phyloP scores from a whole-genome alignment of 73 alveolate species.

The Paramecium octaurelia region DNA sequence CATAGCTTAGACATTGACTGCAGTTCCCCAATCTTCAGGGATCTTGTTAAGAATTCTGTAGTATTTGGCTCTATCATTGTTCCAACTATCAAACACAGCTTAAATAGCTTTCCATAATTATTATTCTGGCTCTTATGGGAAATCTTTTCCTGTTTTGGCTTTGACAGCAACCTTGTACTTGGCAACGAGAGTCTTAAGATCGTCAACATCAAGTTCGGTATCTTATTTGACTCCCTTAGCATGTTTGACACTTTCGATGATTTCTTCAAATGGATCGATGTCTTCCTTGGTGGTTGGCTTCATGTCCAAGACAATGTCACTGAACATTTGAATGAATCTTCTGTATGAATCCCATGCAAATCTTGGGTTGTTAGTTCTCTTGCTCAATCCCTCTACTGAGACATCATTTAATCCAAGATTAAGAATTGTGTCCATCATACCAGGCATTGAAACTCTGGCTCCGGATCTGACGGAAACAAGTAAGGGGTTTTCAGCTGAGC shows the following conservation, averaged over 20 bases:
- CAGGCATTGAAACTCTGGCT: conserved; percentile 81
- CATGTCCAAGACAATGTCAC: conserved; percentile 75
- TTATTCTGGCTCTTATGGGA: conserved; percentile 67
- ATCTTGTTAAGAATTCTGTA: conserved; percentile 73
- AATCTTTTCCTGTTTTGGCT: conserved; percentile 1
- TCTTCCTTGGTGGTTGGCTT: conserved; percentile 41
- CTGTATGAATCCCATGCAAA: conserved; percentile 75
- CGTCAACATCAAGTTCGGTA: conserved; percentile 67
- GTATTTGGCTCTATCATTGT: conserved; percentile 69
- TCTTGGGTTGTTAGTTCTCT: conserved; percentile 67
- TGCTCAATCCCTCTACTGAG: conserved; percentile 63
- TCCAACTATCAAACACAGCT: conserved; percentile 76
- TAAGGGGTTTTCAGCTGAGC: conserved; percentile 72
- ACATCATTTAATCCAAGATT: conserved; percentile 74
- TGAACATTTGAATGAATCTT: conserved; percentile 80
- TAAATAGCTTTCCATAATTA: conserved; percentile 70
- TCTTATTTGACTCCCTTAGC: conserved; percentile 69
- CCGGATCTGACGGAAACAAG: conserved; percentile 78
- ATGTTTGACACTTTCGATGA: conserved; percentile 67
- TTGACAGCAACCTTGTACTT: background rate
- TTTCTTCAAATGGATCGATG: conserved; percentile 72
- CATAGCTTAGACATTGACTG: conserved; percentile 75
- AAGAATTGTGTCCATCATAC: conserved; percentile 85
- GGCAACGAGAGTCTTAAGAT: conserved; percentile 62
- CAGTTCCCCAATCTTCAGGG: conserved; percentile 81